A percentile compares a stretch with the other conserved stretches of the same genome.
phyloP scores from a whole-genome alignment of 2,329 filamentous ascomycete genomes.

The Beauveria brongniartii region DNA sequence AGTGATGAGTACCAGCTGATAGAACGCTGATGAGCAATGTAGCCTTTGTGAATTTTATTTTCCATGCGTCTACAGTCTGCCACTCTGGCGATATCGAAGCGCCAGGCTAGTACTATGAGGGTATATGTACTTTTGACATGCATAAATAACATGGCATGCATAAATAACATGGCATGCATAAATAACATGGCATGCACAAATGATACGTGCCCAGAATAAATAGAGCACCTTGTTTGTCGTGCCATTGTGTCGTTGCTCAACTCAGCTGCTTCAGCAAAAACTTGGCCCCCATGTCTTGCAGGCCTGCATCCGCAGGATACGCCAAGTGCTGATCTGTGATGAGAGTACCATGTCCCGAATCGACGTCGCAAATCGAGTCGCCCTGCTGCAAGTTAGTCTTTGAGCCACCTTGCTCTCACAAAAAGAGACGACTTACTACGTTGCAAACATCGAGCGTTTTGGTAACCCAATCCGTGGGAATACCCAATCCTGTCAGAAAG shows the following conservation, averaged over 20 bases:
- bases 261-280: conserved; percentile 9
- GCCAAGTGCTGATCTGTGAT: neutral
- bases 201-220: neutral
- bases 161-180: too few species aligned
- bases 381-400: conserved; percentile 4
- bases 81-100: too few species aligned
- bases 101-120: too few species aligned
- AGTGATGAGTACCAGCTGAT: too few species aligned
- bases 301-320: neutral
- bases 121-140: neutral
- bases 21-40: too few species aligned
- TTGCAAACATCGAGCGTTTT: conserved; percentile 12
- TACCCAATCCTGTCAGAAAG: neutral
- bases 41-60: too few species aligned
- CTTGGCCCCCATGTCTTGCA: conserved; percentile 8
- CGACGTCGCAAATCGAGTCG: conserved; percentile 10
- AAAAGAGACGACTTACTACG: neutral
- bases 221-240: neutral
- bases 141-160: too few species aligned
- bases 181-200: neutral
- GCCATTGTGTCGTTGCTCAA: neutral
- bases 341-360: neutral
- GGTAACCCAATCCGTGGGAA: conserved; percentile 8
- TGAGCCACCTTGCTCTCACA: too few species aligned
- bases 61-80: too few species aligned